Evolutionary conservation across 371 early-diverging fungal species (phyloP).

Genomic region (Fennellomyces sp.): DNA sequence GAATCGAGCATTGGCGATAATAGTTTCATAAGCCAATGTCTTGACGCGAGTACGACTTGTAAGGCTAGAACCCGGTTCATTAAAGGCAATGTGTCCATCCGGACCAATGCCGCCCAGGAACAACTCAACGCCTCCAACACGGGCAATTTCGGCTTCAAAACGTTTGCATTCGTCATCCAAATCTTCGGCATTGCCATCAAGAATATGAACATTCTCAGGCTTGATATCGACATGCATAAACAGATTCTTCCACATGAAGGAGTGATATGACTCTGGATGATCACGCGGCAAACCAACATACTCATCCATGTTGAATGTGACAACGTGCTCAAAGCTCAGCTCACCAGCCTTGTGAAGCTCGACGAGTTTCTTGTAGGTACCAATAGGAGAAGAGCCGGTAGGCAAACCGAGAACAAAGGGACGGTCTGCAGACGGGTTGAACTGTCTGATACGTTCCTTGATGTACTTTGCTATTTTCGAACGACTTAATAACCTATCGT

Average conservation of each 20-base stretch:
- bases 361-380: constrained; percentile 67
- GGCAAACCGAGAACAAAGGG: constrained; percentile 89
- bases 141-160: constrained; percentile 79
- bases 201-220: constrained; percentile 79
- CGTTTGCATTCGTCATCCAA: constrained; percentile 78
- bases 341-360: constrained; percentile 62
- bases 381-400: constrained; percentile 85
- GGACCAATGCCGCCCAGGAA: constrained; percentile 87
- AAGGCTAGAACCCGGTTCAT: constrained; percentile 90
- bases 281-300: constrained; percentile 60
- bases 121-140: constrained; percentile 83
- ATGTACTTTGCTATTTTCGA: constrained; percentile 71
- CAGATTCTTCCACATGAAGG: constrained; percentile 86
- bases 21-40: constrained; percentile 90
- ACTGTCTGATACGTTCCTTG: constrained; percentile 78
- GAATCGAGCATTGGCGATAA: constrained; percentile 87
- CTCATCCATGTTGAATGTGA: constrained; percentile 83
- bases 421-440: constrained; percentile 71
- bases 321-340: constrained; percentile 63
- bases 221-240: constrained; percentile 84
- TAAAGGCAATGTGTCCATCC: constrained; percentile 92
- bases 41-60: constrained; percentile 86
- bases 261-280: constrained; percentile 86
- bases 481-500: no score
- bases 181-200: constrained; percentile 85